Evolutionary conservation across 1,139 yeast genomes (phyloP), one percentile per base, ranked within the genome.

Genomic region (Saccharomyces hybrid): DNA sequence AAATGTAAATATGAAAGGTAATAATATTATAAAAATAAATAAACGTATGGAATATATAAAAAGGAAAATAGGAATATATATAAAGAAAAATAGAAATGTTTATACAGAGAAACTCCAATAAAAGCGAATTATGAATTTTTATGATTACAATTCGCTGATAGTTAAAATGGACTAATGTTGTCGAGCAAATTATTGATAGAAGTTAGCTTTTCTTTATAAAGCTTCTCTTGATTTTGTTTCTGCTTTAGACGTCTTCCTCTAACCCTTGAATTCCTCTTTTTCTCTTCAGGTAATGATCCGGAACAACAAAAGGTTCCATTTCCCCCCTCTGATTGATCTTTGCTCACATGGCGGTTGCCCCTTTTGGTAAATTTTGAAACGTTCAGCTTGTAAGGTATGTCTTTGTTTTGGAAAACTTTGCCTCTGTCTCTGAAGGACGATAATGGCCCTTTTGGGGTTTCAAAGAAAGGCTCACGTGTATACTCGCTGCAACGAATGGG

Each of bases 381-480:
- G 26, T 24, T 24, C 1, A 24, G 26, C 26, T 64, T 6, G 65
- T 64, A 4, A 69, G 62, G 41, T 64, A 59, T 7, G 58, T 60
- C 16, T 70, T 71, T n/a, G 64, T 49, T 62, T 66, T 61, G 50
- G 58, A 66, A 53, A 68, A 69, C 46, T 64, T 69, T n/a, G 63
- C 70, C 34, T 71, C 74, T 86, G 70, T 88, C 89, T 63, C 97
- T 77, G 68, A 90, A 90, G 0, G 97, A 97, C 3, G 95, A 88
- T 48, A 90, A 72, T 2, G 97, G 97, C 7, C 88, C 88, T 58
- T 80, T 80, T 50, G 80, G 78, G 61, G 81, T 80, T 60, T 76
- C 78, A 55, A 65, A 16, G 1, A 38, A 19, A 19, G 12, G 4
- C 26, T 38, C 24, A 19, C n/a, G 12, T 11, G 11, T 38, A 24